Percentiles rank a stretch among this genome's conserved stretches.
Conservation (phyloP, 768 basidiomycete genomes). For the Mycena floridula region DNA sequence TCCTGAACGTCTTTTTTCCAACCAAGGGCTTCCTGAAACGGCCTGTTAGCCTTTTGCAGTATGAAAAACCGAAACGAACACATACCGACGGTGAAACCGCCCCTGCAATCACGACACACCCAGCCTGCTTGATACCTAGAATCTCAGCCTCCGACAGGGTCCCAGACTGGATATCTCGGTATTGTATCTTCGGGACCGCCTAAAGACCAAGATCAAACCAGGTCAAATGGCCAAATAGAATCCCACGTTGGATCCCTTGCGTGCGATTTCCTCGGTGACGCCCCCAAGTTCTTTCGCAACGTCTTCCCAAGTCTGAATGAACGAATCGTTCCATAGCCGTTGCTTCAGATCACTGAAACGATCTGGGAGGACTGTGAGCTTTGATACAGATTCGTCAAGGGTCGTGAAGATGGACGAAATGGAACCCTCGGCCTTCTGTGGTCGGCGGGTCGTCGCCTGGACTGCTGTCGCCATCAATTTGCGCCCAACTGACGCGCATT, state of each 20-base stretch:
- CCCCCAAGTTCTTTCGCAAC: slow-evolving; percentile 44
- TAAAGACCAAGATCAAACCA: no score
- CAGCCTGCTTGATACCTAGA: slow-evolving; percentile 40
- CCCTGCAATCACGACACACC: slow-evolving; percentile 51
- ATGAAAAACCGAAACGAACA: slow-evolving; percentile 14
- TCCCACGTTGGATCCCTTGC: slow-evolving; percentile 38
- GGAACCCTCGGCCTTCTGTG: slow-evolving; percentile 29
- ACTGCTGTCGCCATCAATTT: no score
- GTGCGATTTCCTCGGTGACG: slow-evolving; percentile 41
- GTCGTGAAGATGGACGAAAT: slow-evolving; percentile 35
- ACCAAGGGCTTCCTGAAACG: slow-evolving; percentile 42
- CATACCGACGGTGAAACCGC: slow-evolving; percentile 47
- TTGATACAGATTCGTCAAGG: slow-evolving; percentile 23
- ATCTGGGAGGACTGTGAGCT: slow-evolving; percentile 36
- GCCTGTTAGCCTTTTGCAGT: slow-evolving; percentile 8
- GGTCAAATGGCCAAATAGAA: not conserved
- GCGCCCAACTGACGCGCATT: no score
- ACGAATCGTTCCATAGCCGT: slow-evolving; percentile 36
- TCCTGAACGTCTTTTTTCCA: slow-evolving; percentile 54
- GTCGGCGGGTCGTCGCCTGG: no score
- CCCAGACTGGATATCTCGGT: slow-evolving; percentile 37
- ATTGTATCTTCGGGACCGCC: slow-evolving; percentile 48
- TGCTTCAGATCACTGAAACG: slow-evolving; percentile 60
- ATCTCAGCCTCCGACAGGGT: slow-evolving; percentile 40
- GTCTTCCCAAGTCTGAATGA: slow-evolving; percentile 48